Conservation (phyloP, 2,329 filamentous ascomycete species). For the Cladophialophora chaetospira region DNA sequence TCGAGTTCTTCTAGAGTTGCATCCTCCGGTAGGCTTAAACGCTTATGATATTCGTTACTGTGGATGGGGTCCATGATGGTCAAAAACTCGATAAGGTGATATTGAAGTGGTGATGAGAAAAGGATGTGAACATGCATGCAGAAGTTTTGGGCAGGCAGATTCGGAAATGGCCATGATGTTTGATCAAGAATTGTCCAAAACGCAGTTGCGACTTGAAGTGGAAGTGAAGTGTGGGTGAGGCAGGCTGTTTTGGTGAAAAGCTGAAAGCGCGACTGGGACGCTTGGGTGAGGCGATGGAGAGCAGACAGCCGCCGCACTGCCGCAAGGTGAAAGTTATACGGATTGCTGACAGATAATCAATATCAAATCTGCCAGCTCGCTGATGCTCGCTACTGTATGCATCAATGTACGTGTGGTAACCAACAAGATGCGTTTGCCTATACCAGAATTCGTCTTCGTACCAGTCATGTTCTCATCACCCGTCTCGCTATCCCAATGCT, state of each 20-base stretch:
- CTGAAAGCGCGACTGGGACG: neutral
- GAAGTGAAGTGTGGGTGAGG: slow-evolving; percentile 2
- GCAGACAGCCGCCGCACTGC: neutral
- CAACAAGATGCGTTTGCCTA: slow-evolving; percentile 5
- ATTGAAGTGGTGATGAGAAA: neutral
- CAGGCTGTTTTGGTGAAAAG: neutral
- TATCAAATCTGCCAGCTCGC: neutral
- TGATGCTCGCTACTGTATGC: neutral
- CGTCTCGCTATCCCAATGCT: neutral
- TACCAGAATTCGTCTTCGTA: neutral
- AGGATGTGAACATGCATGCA: neutral
- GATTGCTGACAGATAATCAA: neutral
- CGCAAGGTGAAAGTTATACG: neutral
- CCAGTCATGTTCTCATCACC: neutral
- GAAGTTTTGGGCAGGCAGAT: neutral
- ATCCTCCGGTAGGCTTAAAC: slow-evolving; percentile 9
- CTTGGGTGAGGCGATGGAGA: neutral
- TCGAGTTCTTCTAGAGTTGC: slow-evolving; percentile 21
- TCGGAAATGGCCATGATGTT: neutral
- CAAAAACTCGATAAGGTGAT: neutral
- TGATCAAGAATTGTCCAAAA: too few species aligned
- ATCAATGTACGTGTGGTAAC: slow-evolving; percentile 2
- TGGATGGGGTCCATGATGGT: slow-evolving; percentile 3
- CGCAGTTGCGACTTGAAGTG: neutral
- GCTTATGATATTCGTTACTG: neutral